These are phyloP conservation scores for Penicillium riverlandense DNA, from an alignment of 495 filamentous ascomycete species.

Conservation along the genomic window DNA sequence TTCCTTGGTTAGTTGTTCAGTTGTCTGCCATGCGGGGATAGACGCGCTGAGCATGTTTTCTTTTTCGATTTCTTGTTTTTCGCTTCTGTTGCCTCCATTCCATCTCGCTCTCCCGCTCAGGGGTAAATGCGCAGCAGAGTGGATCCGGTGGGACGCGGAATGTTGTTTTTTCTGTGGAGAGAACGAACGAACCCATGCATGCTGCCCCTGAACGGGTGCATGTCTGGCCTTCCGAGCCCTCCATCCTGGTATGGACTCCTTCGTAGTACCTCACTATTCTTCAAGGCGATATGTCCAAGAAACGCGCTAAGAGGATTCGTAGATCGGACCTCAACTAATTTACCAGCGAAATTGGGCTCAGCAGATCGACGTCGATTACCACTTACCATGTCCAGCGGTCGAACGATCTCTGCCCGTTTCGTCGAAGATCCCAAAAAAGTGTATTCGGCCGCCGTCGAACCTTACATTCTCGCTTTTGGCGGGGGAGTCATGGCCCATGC, in stretches of 20 bases:
- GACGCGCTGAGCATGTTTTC: neutral
- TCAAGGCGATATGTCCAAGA: constrained; percentile 12
- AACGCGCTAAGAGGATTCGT: constrained; percentile 16
- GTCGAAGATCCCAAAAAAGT: neutral
- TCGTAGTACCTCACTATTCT: no score
- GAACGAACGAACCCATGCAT: no score
- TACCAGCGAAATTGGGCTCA: neutral
- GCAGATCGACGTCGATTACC: neutral
- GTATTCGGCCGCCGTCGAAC: constrained; percentile 5
- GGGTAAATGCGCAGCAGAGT: constrained; percentile 18
- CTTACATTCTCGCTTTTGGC: constrained; percentile 8
- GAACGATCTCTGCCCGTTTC: neutral
- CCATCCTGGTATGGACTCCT: constrained; percentile 4
- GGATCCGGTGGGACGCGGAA: constrained; percentile 12
- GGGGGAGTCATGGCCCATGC: constrained; percentile 8
- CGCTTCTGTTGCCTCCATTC: neutral
- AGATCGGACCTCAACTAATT: constrained; percentile 11
- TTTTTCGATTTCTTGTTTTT: neutral
- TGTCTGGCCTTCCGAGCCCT: constrained; percentile 4
- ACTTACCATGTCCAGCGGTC: neutral
- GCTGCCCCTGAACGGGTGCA: neutral
- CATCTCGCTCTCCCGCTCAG: constrained; percentile 10
- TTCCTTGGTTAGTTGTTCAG: no score
- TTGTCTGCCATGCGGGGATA: no score
- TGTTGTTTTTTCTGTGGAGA: constrained; percentile 1